Evolutionary conservation across 768 basidiomycete species (phyloP).

Genomic region (Mycena polygramma): DNA sequence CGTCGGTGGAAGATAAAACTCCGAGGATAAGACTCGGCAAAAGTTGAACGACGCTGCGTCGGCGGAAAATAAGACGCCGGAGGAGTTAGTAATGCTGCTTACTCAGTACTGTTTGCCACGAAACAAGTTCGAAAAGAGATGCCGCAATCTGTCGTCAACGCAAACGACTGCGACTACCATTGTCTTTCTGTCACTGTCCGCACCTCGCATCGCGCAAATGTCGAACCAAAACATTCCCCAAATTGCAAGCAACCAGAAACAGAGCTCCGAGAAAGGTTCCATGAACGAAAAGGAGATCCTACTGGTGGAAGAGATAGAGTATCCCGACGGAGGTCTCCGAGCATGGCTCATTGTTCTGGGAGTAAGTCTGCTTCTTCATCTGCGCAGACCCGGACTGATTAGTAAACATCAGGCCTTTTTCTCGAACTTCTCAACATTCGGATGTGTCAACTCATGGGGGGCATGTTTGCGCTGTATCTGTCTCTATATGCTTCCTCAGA

Average conservation of each 20-base stretch:
- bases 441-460: conserved; percentile 83
- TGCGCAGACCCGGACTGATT: too few species aligned
- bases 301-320: conserved; percentile 18
- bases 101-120: too few species aligned
- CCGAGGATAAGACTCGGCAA: neutral
- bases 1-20: neutral
- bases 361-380: conserved; percentile 37
- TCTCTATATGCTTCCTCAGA: neutral
- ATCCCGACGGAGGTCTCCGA: conserved; percentile 56
- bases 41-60: neutral
- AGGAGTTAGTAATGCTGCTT: too few species aligned
- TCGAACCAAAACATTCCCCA: too few species aligned
- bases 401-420: conserved; percentile 21
- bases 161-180: too few species aligned
- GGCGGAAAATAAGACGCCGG: too few species aligned
- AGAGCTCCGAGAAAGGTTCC: neutral
- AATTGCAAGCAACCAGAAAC: too few species aligned
- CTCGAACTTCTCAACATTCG: conserved; percentile 56
- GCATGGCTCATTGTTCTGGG: conserved; percentile 58
- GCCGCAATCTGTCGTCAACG: too few species aligned
- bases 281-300: neutral
- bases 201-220: too few species aligned
- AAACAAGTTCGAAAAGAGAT: too few species aligned
- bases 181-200: too few species aligned
- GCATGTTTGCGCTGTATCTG: conserved; percentile 54